Evolutionary conservation across 768 basidiomycete species (phyloP).

Genomic region (Psilocybe sp.): DNA sequence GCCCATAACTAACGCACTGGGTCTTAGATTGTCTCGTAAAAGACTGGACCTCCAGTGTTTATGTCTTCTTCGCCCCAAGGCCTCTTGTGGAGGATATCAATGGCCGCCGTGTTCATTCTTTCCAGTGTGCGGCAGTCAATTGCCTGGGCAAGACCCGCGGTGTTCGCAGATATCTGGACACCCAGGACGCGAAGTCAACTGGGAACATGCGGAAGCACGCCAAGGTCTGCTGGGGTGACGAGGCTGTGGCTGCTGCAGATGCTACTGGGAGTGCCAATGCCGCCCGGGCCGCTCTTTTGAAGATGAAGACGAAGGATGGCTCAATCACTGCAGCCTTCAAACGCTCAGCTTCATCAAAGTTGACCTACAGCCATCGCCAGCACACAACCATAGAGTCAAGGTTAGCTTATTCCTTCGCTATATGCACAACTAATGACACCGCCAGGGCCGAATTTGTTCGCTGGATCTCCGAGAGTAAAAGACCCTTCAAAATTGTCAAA

Average conservation of each 20-base stretch:
- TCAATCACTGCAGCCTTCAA: slow-evolving; percentile 27
- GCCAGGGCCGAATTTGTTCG: slow-evolving; percentile 27
- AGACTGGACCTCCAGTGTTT: no score
- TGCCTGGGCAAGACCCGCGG: no score
- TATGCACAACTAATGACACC: slow-evolving; percentile 1
- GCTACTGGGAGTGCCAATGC: slow-evolving; percentile 2
- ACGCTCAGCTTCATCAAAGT: slow-evolving; percentile 20
- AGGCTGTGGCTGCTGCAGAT: slow-evolving; percentile 13
- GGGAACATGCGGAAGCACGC: no score
- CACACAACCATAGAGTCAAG: slow-evolving; percentile 20
- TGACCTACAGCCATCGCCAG: slow-evolving; percentile 25
- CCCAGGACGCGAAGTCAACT: no score
- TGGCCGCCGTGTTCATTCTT: no score
- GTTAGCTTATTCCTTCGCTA: slow-evolving; percentile 13
- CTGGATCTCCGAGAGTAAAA: slow-evolving; percentile 12
- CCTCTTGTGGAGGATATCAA: no score
- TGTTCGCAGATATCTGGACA: no score
- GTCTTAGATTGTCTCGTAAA: no score
- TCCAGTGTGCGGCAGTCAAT: no score
- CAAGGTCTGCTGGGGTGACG: no score
- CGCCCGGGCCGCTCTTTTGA: slow-evolving; percentile 1
- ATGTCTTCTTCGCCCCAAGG: no score
- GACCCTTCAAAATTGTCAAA: slow-evolving; percentile 11
- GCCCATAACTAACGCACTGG: no score
- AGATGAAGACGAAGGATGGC: slow-evolving; percentile 3